Evolutionary conservation across 176 grass and related monocot species (phyloP), one percentile per base, ranked within the genome.

Genomic region (Zizania latifolia): DNA sequence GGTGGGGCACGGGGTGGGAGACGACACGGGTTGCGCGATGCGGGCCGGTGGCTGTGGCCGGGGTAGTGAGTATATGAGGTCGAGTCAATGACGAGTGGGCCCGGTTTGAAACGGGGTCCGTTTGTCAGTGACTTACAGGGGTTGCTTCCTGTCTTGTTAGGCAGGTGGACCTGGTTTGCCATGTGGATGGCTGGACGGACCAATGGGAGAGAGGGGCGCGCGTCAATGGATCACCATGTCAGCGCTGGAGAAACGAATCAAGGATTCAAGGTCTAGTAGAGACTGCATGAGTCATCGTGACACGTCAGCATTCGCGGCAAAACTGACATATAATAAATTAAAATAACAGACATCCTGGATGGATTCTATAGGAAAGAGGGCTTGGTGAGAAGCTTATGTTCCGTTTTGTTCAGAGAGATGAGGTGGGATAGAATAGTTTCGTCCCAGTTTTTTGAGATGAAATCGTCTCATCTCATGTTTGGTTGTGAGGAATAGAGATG

Each of bases 211-310:
- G 12, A 13, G 62, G 55, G 54, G 54, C 31, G 0, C 54, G 60
- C 80, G 69, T 83, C 86, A 79, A 75, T 24, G 38, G 16, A 46
- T 27, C 6, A 28, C 80, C 86, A 79, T 7, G 69, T 88, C 75
- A 62, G 22, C 45, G 26, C 41, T 2, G 24, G 38, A 79, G 29
- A 5, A 66, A 22, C 2, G 63, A 2, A 0, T 6, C 7, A 10
- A 62, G n/a, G n/a, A n/a, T n/a, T n/a, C n/a, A n/a, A n/a, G n/a
- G n/a, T n/a, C n/a, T n/a, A n/a, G n/a, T n/a, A n/a, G n/a, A n/a
- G n/a, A n/a, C n/a, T n/a, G n/a, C n/a, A n/a, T n/a, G n/a, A n/a
- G n/a, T n/a, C n/a, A n/a, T n/a, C n/a, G n/a, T n/a, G n/a, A n/a
- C n/a, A n/a, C n/a, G n/a, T n/a, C n/a, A n/a, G n/a, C n/a, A n/a